Evolutionary conservation across 1,139 yeast genomes (phyloP), one percentile per base, ranked within the genome.

Genomic region (Wickerhamomyces sp.): DNA sequence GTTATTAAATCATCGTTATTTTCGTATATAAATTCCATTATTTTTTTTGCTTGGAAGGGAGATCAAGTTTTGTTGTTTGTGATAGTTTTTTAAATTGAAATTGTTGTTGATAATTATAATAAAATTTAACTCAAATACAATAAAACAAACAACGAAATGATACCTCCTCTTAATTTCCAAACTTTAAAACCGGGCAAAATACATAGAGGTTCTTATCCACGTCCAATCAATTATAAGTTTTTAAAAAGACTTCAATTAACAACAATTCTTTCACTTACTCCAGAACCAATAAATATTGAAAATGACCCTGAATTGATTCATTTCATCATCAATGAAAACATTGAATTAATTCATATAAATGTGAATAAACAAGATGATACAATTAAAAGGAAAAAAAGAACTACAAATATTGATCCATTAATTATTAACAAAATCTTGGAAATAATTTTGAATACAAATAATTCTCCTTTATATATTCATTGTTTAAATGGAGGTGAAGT

Each of bases 401-500:
- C 85, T 2, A 89, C 86, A 1, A 95, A 96, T 0, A 69, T 90
- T 42, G 87, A 84, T 27, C 79, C 82, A 56, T 72, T 77, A 26
- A 77, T 80, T 2, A 83, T 84, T 1, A 62, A 76, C 2, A 69
- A 73, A 43, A 84, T 85, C 0, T 66, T 90, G 26, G 78, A 79
- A 50, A 67, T 79, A 41, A 71, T 89, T 54, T 72, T 84, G 15
- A 81, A 84, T 58, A 68, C 71, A 8, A 74, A 76, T 37, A 69
- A 73, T 54, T 77, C 82, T 11, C 96, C 97, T 1, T 71, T 86
- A 10, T 91, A 86, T 61, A 65, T 93, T 5, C 96, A 91, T 63
- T 91, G 98, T 63, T 68, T 84, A 29, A 91, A 88, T 60, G 98
- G 98, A 0, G 90, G 95, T 8, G 93, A 89, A 54, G 86, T 88